phyloP scores from a whole-genome alignment of 2,329 filamentous ascomycete genomes.

The Colletotrichum eremochloae region DNA sequence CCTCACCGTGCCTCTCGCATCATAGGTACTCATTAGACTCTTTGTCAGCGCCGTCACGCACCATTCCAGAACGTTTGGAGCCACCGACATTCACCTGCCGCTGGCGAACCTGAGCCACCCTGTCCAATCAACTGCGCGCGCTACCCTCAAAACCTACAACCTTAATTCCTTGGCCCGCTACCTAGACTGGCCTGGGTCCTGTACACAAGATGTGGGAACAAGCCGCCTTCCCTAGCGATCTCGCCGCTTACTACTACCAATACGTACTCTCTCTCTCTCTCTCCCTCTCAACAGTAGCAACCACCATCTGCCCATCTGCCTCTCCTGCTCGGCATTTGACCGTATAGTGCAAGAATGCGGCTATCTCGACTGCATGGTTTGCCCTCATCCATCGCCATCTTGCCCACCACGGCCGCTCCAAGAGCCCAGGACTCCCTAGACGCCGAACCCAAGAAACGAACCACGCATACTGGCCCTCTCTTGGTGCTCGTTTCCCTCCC shows the following conservation, averaged over 20 bases:
- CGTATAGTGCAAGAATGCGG: neutral
- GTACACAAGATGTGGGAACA: neutral
- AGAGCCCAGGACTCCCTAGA: too few species aligned
- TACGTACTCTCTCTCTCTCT: neutral
- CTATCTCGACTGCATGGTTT: neutral
- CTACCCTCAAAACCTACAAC: conserved; percentile 9
- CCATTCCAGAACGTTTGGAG: conserved; percentile 38
- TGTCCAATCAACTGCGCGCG: neutral
- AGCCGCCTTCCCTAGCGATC: conserved; percentile 13
- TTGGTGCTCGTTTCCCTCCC: neutral
- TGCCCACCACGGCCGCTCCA: too few species aligned
- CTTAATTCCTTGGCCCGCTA: conserved; percentile 22
- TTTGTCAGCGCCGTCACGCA: neutral
- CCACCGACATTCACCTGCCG: neutral
- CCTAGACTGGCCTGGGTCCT: neutral
- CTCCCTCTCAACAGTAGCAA: too few species aligned
- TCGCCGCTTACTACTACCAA: neutral
- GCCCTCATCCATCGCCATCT: neutral
- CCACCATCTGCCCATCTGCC: too few species aligned
- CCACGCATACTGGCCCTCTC: neutral
- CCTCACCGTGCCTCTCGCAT: too few species aligned
- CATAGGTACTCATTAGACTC: neutral
- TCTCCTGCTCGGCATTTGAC: too few species aligned
- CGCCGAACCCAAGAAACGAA: neutral
- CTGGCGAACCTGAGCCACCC: conserved; percentile 6